Percentiles rank a stretch among this genome's conserved stretches.
Conservation (phyloP, 192 early-diverging fungal genomes). For the Chytriomyces confervae region DNA sequence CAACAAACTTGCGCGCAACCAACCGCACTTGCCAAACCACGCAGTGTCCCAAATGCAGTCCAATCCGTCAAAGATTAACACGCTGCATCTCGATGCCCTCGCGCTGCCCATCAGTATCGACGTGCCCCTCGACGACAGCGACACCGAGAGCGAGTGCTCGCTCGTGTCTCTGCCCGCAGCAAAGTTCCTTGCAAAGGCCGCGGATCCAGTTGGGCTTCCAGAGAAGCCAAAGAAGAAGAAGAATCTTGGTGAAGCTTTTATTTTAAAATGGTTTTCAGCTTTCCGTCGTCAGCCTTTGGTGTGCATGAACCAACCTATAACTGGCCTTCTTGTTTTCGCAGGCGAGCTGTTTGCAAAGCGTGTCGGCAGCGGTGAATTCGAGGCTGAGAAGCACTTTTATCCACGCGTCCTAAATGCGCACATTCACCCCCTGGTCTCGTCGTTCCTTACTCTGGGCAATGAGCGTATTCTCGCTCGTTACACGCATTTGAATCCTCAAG, state of each 20-base stretch:
- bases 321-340: too few relatives aligned
- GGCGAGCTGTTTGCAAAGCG: constrained; percentile 31
- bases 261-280: too few relatives aligned
- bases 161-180: neutral
- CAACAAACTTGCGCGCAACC: too few relatives aligned
- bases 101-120: neutral
- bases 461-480: constrained; percentile 88
- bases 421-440: constrained; percentile 84
- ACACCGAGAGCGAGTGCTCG: neutral
- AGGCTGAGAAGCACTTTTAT: constrained; percentile 85
- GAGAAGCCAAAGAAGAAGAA: constrained; percentile 2
- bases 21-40: too few relatives aligned
- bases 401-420: constrained; percentile 86
- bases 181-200: neutral
- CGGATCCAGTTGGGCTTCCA: neutral
- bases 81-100: neutral
- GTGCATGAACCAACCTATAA: too few relatives aligned
- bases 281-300: too few relatives aligned
- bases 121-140: neutral
- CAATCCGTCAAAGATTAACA: too few relatives aligned
- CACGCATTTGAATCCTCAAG: constrained; percentile 84
- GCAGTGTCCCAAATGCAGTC: too few relatives aligned
- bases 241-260: neutral
- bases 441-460: constrained; percentile 85
- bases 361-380: constrained; percentile 69